Evolutionary conservation across 441 rosid species (phyloP), one percentile per base, ranked within the genome.

Genomic region (Syzygium syzygioides): DNA sequence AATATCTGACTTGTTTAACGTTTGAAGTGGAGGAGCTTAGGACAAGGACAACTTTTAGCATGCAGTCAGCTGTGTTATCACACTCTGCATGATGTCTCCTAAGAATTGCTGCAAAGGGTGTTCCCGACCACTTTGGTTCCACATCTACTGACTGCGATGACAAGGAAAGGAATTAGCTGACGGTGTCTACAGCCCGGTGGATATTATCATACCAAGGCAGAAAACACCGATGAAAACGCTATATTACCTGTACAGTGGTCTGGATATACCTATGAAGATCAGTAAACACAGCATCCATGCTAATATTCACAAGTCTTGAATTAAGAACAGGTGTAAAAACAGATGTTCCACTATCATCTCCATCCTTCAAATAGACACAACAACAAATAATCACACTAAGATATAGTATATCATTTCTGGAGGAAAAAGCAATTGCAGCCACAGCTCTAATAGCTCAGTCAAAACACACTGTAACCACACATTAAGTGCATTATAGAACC

Each of bases 31-130:
- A 91, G 86, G 99, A 94, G 91, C 91, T 95, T 87, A 97, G 91
- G 91, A 97, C 90, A 84, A 93, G 91, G 62, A 93, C 89, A 87
- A 95, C 87, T 94, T 94, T 95, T 86, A 98, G 92, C 55, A 93
- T 87, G 90, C 93, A 91, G 89, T 90, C 93, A 93, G 93, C 91
- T 91, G 94, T 90, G 84, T 93, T 96, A 86, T 89, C 88, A 62
- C 90, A 87, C 87, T 90, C 94, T 88, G 91, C 80, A 80, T 90
- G 97, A 94, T 96, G 98, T 92, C 95, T 91, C 85, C 99, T 96
- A 91, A 98, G 95, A 98, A 98, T 93, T 87, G 99, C 95, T 60
- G 97, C 96, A 94, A 94, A 96, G 90, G 99, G 99, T 91, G 99
- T 96, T 88, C 97, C 98, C 37, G 28, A 86, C 99, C 98, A 94